Percentiles rank a stretch among this genome's conserved stretches.
phyloP scores from a whole-genome alignment of 768 basidiomycete genomes.

The Piloderma croceum region DNA sequence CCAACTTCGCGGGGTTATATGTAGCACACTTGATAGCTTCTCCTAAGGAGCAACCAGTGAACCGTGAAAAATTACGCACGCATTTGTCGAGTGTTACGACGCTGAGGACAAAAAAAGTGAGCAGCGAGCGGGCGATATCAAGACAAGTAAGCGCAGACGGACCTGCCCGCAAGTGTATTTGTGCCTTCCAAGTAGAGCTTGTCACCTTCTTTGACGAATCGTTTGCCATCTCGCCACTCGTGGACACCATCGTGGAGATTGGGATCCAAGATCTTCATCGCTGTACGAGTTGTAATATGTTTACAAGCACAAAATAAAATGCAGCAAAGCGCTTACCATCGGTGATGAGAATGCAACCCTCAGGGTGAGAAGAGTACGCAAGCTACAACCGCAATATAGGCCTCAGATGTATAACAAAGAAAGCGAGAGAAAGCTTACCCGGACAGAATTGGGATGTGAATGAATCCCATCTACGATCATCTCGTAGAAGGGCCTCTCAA shows the following conservation, averaged over 20 bases:
- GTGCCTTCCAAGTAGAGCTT: conserved; percentile 82
- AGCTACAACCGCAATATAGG: conserved; percentile 44
- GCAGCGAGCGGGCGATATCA: neutral
- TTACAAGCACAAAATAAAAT: neutral
- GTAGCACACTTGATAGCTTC: conserved; percentile 86
- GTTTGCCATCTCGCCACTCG: conserved; percentile 81
- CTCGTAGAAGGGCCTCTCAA: conserved; percentile 77
- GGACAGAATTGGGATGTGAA: conserved; percentile 84
- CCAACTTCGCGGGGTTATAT: conserved; percentile 74
- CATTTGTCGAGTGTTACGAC: conserved; percentile 81
- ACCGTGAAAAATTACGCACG: conserved; percentile 77
- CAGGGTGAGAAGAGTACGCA: conserved; percentile 77
- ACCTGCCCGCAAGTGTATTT: conserved; percentile 86
- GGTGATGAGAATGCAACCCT: conserved; percentile 84
- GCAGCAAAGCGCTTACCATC: conserved; percentile 53
- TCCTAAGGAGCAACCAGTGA: conserved; percentile 77
- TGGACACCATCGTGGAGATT: conserved; percentile 78
- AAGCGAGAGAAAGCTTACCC: conserved; percentile 42
- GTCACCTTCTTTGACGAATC: conserved; percentile 76
- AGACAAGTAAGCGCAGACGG: conserved; percentile 12
- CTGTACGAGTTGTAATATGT: conserved; percentile 29
- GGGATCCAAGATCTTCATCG: conserved; percentile 84
- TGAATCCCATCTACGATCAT: conserved; percentile 91
- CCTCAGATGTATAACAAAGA: neutral
- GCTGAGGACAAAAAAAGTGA: conserved; percentile 29